phyloP scores from a whole-genome alignment of 163 green algal genomes.

The Scenedesmus sp. region DNA sequence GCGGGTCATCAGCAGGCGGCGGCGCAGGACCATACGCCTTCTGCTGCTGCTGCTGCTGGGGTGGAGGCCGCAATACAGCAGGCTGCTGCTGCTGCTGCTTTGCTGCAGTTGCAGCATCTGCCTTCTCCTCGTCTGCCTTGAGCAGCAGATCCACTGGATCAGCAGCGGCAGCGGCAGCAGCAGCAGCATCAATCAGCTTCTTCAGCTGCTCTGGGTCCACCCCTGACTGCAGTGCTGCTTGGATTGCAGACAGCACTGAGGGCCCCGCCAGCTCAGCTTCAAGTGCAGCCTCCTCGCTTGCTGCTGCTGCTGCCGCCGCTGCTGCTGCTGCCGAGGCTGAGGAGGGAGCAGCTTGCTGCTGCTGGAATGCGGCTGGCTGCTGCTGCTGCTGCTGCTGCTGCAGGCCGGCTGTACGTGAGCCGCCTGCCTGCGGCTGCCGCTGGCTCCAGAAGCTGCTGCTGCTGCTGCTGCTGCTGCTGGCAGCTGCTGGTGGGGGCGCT shows the following conservation, averaged over 20 bases:
- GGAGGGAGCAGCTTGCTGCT: neutral
- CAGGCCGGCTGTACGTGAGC: neutral
- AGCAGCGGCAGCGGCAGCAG: slow-evolving; percentile 30
- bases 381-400: slow-evolving; percentile 15
- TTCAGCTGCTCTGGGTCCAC: slow-evolving; percentile 43
- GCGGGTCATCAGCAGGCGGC: neutral
- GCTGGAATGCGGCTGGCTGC: neutral
- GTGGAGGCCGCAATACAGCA: neutral
- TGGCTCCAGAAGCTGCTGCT: slow-evolving; percentile 2
- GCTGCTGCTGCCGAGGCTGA: neutral
- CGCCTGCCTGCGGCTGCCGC: neutral
- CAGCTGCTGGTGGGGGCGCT: neutral
- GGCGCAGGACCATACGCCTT: slow-evolving; percentile 34
- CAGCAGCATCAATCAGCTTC: slow-evolving; percentile 39
- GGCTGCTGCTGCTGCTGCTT: slow-evolving; percentile 12
- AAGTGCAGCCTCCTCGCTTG: neutral
- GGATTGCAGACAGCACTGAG: slow-evolving; percentile 31
- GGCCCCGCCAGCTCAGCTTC: neutral
- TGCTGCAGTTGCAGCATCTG: slow-evolving; percentile 9
- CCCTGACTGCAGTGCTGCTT: slow-evolving; percentile 38
- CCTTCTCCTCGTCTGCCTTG: slow-evolving; percentile 12
- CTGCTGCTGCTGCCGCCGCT: slow-evolving; percentile 26
- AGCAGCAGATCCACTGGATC: slow-evolving; percentile 41
- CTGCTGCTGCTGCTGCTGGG: slow-evolving; percentile 21
- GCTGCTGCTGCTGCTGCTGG: slow-evolving; percentile 12